Percentiles rank a stretch among this genome's conserved stretches.
Evolutionary conservation across 2,329 filamentous ascomycete genomes (phyloP).

Genomic region (Apiospora koreana): DNA sequence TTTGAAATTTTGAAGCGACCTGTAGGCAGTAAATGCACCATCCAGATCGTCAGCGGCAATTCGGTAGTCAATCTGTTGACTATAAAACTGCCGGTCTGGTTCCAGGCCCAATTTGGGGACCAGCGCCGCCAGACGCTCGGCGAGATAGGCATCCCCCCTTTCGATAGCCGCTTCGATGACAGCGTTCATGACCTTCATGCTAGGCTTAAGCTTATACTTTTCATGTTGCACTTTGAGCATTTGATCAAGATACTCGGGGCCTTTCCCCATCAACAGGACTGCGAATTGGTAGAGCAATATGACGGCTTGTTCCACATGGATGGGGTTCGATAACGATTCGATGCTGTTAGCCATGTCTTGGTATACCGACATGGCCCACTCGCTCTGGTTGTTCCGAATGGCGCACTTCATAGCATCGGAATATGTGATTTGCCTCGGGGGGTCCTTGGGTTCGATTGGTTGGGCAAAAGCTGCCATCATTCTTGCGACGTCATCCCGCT

Average conservation of each 20-base stretch:
- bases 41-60: constrained; percentile 72
- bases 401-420: constrained; percentile 61
- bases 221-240: constrained; percentile 62
- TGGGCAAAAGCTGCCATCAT: constrained; percentile 70
- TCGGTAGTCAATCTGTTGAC: constrained; percentile 75
- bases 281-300: constrained; percentile 65
- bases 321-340: constrained; percentile 20
- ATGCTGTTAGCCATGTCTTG: constrained; percentile 46
- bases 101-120: constrained; percentile 64
- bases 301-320: constrained; percentile 65
- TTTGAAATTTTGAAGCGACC: constrained; percentile 58
- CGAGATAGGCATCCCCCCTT: constrained; percentile 69
- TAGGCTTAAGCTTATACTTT: constrained; percentile 50
- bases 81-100: constrained; percentile 69
- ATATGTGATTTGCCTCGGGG: constrained; percentile 49
- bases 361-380: constrained; percentile 65
- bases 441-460: constrained; percentile 42
- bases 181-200: constrained; percentile 73
- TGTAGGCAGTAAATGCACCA: constrained; percentile 67
- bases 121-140: constrained; percentile 71
- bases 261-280: constrained; percentile 66
- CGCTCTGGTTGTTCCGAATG: constrained; percentile 56
- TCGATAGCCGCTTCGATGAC: constrained; percentile 73
- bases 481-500: constrained; percentile 55
- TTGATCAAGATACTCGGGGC: constrained; percentile 69